phyloP scores from a whole-genome alignment of 495 filamentous ascomycete species.

The Tuber borchii region DNA sequence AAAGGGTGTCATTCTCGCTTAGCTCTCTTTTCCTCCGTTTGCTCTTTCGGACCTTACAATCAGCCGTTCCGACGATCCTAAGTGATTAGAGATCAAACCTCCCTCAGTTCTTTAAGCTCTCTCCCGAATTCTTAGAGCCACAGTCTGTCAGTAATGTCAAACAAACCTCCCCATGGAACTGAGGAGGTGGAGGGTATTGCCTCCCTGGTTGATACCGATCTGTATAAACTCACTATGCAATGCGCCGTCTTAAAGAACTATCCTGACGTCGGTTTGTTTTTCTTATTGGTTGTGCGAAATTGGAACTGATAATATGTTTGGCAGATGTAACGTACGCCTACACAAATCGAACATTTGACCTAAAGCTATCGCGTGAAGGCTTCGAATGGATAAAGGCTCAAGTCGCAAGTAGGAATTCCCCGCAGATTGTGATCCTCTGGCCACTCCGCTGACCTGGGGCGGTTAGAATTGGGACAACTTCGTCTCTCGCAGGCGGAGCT shows the following conservation, averaged over 20 bases:
- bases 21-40: neutral
- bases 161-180: neutral
- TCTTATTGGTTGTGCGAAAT: neutral
- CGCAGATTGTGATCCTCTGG: neutral
- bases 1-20: neutral
- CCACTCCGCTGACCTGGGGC: neutral
- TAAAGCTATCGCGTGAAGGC: constrained; percentile 76
- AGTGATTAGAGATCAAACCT: neutral
- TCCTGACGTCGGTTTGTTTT: constrained; percentile 59
- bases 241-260: constrained; percentile 89
- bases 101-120: neutral
- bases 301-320: constrained; percentile 27
- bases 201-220: constrained; percentile 91
- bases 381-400: constrained; percentile 81
- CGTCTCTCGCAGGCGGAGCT: constrained; percentile 70
- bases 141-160: neutral
- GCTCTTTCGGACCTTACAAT: neutral
- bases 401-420: constrained; percentile 56
- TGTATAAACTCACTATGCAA: constrained; percentile 99
- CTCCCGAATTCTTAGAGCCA: neutral
- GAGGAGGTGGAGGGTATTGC: constrained; percentile 54
- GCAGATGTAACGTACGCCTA: constrained; percentile 78
- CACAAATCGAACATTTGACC: constrained; percentile 89
- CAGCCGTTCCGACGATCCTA: neutral
- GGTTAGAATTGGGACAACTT: constrained; percentile 68